Percentiles rank a stretch among this genome's conserved stretches.
These are phyloP conservation scores for Aspergillus ochraceus DNA, from an alignment of 2,329 filamentous ascomycete species.

Conservation along the genomic window DNA sequence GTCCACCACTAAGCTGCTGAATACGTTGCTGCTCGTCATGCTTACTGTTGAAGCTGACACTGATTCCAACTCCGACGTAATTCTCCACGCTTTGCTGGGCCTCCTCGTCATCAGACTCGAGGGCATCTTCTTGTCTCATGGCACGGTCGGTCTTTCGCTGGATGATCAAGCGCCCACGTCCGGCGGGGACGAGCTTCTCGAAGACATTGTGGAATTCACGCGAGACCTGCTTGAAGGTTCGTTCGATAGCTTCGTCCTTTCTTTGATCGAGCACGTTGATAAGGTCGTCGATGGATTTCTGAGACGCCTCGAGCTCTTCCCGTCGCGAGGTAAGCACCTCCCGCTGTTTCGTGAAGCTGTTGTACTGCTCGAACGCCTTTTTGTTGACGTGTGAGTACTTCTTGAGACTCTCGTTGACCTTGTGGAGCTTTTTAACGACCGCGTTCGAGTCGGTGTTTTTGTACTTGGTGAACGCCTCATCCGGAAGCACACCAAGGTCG, in stretches of 20 bases:
- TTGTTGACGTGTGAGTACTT: slow-evolving; percentile 99
- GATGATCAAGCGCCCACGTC: slow-evolving; percentile 87
- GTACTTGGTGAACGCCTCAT: slow-evolving; percentile 92
- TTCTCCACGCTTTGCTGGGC: slow-evolving; percentile 73
- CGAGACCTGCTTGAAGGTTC: slow-evolving; percentile 97
- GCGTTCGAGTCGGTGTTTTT: slow-evolving; percentile 76
- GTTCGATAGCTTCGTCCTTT: slow-evolving; percentile 97
- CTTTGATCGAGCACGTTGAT: slow-evolving; percentile 90
- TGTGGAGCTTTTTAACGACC: slow-evolving; percentile 75
- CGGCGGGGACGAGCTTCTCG: slow-evolving; percentile 89
- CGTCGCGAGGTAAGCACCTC: slow-evolving; percentile 82
- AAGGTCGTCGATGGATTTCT: slow-evolving; percentile 84
- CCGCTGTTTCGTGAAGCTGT: slow-evolving; percentile 90
- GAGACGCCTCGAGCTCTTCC: slow-evolving; percentile 81
- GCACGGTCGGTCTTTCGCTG: slow-evolving; percentile 81
- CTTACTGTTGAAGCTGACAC: slow-evolving; percentile 97
- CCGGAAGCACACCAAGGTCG: slow-evolving; percentile 86
- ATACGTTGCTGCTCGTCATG: slow-evolving; percentile 98
- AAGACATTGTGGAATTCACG: slow-evolving; percentile 92
- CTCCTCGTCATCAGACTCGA: slow-evolving; percentile 65
- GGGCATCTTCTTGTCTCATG: slow-evolving; percentile 63
- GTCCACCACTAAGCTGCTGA: slow-evolving; percentile 92
- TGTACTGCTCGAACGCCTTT: slow-evolving; percentile 98
- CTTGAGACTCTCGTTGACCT: slow-evolving; percentile 88
- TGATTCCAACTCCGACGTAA: slow-evolving; percentile 94